Base-by-base conservation (phyloP, 805 yeast species). In the Lachancea meyersii region DNA sequence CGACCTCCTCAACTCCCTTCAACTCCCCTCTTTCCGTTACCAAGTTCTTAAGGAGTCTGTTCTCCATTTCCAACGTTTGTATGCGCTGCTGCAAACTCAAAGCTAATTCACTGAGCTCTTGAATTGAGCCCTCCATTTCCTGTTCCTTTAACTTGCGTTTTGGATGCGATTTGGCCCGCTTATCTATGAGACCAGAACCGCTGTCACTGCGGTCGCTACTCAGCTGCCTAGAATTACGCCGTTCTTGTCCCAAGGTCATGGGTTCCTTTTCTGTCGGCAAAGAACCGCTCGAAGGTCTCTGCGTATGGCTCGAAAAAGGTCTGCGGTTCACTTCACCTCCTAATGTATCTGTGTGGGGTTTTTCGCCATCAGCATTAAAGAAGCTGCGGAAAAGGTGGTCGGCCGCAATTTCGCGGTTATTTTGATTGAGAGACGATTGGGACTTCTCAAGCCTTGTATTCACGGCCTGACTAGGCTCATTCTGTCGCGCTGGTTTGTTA, bases 91-190 rank as follows among this genome's bases (percentile, higher is more conserved):
- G 95, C 48, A 88, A 71, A 18, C 69, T 68, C 37, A 70, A 65
- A 13, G 89, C 80, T 47, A 76, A 65, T 24, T 84, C 89, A 52
- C 78, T 79, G 53, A 91, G 70, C 46, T 83, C 89, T 52, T 77
- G 76, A 16, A 89, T 74, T 45, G 74, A 78, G 46, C 79, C 71
- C 64, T 89, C 96, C 80, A 91, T 76, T 60, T 89, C 91, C 65
- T 85, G 93, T 66, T 91, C 97, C 62, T 86, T 84, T 65, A 83
- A 57, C 73, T 91, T 89, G 78, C 86, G 88, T 74, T 86, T 87
- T 11, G 52, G 52, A 31, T 51, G 51, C n/a, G 52, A 26, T 35
- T 34, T 34, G 8, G 37, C 51, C 52, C 26, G 44, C 14, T 30
- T 38, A 9, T 28, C 33, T 2, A 30, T 11, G 13, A 14, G 26